Evolutionary conservation across 1,139 yeast genomes (phyloP), one percentile per base, ranked within the genome.

Genomic region (Taphrina sp.): DNA sequence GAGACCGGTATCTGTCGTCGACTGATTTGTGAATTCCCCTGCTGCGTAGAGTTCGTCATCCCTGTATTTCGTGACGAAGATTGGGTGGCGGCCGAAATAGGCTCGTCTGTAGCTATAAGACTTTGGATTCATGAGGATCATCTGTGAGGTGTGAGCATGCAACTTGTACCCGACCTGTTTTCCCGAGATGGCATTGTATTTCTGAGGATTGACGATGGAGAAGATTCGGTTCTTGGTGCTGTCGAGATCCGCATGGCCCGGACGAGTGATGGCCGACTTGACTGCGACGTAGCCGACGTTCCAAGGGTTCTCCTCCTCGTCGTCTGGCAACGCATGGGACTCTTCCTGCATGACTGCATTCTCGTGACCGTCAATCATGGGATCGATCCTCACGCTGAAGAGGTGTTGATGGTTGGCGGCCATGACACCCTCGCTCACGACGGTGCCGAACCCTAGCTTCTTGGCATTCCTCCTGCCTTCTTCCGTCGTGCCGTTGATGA

Each of bases 371-470:
- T 85, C 92, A 61, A 85, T 74, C 74, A 88, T 78, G 63, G 94
- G 90, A 67, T 85, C 86, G 63, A 85, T 67, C 73, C 94, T 78
- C 63, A 85, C 75, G 12, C 87, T 79, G 71, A 85, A 84, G 72
- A 85, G 73, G 72, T 85, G 94, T 74, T 85, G 94, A 71, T 85
- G 94, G 70, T 85, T 83, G 72, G 85, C 90, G 43, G 94, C 94
- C 67, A 83, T 83, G 53, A 82, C 87, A 62, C 81, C 79, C 58
- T 94, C 92, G 70, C 83, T 83, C 49, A 85, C 92, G 61, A 76
- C 75, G 39, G 92, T 83, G 59, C 92, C 94, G 83, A 85, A 85
- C 62, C 76, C 68, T 52, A 75, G 78, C 70, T 83, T 89, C 64
- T 75, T 82, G 58, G 81, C 83, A 7, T 23, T 26, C 17, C 19